Evolutionary conservation across 176 grass and related monocot species (phyloP), one percentile per base, ranked within the genome.

Genomic region (Eragrostis curvula): DNA sequence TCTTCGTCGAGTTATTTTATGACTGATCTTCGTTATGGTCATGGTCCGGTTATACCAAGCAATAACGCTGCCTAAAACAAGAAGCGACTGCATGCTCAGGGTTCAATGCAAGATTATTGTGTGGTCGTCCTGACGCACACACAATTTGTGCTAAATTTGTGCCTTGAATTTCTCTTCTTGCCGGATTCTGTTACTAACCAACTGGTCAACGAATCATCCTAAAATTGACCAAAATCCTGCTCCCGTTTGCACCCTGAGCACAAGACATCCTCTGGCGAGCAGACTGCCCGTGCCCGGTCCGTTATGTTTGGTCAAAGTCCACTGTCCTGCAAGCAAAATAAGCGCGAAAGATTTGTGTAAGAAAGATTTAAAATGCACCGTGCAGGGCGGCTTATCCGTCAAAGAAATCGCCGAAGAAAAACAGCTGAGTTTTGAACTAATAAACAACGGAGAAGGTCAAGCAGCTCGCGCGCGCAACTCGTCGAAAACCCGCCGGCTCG

Each of bases 401-500:
- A 20, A 71, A 36, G 17, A 46, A 75, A 62, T 52, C 16, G 27
- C 57, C 73, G 3, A 4, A 29, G 9, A 16, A 8, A 10, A 66
- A 13, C 12, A 45, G 43, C 43, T 45, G 9, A 45, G 9, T 10
- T 45, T 10, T 0, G 13, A 12, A 13, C 28, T 13, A 59, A 77
- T 77, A 77, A 62, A 51, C 29, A 79, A 43, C n/a, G 3, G 41
- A 21, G 47, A 21, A 68, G 20, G 20, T 1, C 65, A 43, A 69
- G 20, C 66, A 69, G 52, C 52, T 32, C 62, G 24, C 27, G 30
- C 62, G 24, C 27, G 53, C 66, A 30, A 51, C 9, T 39, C 45
- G 61, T 74, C 70, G 21, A 21, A 86, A 75, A 75, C 62, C 62
- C 62, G 11, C 41, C 62, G 69, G 84, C 70, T 17, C 21, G 45